Percentiles rank a stretch among this genome's conserved stretches.
phyloP scores from a whole-genome alignment of 2,329 filamentous ascomycete genomes.

The Xylariaceae sp. region DNA sequence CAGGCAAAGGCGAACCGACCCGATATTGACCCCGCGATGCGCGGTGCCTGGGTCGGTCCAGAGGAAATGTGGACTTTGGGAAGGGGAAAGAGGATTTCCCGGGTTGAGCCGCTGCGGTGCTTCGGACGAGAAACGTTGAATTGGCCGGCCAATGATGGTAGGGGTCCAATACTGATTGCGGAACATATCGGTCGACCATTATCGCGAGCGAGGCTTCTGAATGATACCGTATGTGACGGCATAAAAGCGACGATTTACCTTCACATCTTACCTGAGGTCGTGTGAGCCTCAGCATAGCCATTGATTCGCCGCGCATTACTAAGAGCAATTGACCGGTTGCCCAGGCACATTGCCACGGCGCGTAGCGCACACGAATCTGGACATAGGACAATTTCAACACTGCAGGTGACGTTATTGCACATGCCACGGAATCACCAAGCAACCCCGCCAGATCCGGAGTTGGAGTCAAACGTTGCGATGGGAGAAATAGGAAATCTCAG shows the following conservation, averaged over 20 bases:
- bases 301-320: slow-evolving; percentile 13
- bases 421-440: too few relatives aligned
- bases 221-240: slow-evolving; percentile 23
- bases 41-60: slow-evolving; percentile 16
- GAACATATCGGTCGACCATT: slow-evolving; percentile 29
- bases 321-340: not conserved
- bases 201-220: slow-evolving; percentile 16
- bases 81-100: slow-evolving; percentile 32
- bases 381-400: too few relatives aligned
- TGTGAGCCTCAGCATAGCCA: slow-evolving; percentile 5
- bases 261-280: slow-evolving; percentile 1
- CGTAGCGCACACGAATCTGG: too few relatives aligned
- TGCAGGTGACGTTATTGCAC: too few relatives aligned
- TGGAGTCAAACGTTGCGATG: too few relatives aligned
- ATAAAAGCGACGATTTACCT: slow-evolving; percentile 1
- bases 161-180: slow-evolving; percentile 23
- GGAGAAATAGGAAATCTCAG: too few relatives aligned
- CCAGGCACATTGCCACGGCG: too few relatives aligned
- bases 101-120: slow-evolving; percentile 22
- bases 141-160: not conserved
- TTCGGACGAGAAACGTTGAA: not conserved
- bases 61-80: slow-evolving; percentile 19
- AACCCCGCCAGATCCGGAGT: too few relatives aligned
- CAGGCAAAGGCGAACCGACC: not conserved
- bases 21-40: not conserved